These are phyloP conservation scores for Aureobasidium sp. DNA, from an alignment of 2,329 filamentous ascomycete genomes.

Conservation along the genomic window DNA sequence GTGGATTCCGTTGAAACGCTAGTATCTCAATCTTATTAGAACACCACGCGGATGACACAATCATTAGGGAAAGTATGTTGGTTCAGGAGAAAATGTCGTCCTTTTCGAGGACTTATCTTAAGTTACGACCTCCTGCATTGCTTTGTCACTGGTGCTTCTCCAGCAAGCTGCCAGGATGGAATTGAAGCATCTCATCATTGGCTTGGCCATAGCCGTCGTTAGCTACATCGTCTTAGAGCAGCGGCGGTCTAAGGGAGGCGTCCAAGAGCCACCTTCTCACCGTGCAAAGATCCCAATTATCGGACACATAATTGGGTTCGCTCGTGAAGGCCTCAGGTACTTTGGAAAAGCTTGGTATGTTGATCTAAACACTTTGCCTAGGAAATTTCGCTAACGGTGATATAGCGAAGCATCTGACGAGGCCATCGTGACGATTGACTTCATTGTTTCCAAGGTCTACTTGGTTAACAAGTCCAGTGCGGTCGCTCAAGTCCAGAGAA, in stretches of 20 bases:
- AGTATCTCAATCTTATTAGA: background rate
- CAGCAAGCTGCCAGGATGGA: background rate
- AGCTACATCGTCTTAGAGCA: constrained; percentile 1
- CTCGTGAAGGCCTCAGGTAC: background rate
- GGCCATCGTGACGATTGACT: constrained; percentile 2
- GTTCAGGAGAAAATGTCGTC: background rate
- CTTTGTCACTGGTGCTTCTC: background rate
- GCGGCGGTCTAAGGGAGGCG: background rate
- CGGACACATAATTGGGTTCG: constrained; percentile 8
- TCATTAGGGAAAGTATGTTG: background rate
- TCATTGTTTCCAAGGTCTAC: background rate
- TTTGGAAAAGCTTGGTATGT: constrained; percentile 5
- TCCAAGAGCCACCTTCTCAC: constrained; percentile 1
- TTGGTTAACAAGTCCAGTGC: constrained; percentile 22
- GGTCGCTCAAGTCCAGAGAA: constrained; percentile 33
- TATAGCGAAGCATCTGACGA: background rate
- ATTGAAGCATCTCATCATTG: background rate
- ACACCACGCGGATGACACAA: background rate
- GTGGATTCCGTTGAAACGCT: background rate
- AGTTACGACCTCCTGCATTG: background rate
- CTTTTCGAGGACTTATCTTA: background rate
- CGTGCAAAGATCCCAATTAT: background rate
- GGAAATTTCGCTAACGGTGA: background rate
- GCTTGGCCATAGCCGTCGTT: constrained; percentile 1
- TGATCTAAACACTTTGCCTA: too few relatives aligned